Conservation (phyloP, 116 monocot genomes). For the Zostera marina region DNA sequence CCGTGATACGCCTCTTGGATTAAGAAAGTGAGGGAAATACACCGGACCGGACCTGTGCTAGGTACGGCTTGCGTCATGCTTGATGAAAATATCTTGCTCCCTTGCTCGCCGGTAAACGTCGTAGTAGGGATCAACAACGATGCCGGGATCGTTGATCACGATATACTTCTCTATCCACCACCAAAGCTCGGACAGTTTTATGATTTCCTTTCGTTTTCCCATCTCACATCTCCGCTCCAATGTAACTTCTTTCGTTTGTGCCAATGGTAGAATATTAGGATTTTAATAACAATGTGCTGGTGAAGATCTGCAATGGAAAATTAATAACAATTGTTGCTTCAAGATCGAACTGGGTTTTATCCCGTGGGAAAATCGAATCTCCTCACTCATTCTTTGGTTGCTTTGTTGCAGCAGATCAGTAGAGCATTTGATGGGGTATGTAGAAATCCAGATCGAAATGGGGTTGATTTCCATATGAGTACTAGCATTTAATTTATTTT, state of each 20-base stretch:
- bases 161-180: constrained; percentile 47
- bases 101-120: no score
- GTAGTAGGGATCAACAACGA: no score
- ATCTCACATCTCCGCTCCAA: constrained; percentile 61
- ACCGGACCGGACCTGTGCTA: no score
- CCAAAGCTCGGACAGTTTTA: constrained; percentile 89
- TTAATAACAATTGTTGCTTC: constrained; percentile 60
- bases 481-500: background rate
- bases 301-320: constrained; percentile 78
- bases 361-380: constrained; percentile 57
- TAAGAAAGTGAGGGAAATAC: no score
- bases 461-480: background rate
- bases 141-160: no score
- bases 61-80: no score
- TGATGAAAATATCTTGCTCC: no score
- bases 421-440: constrained; percentile 78
- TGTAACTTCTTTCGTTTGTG: constrained; percentile 16
- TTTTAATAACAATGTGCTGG: constrained; percentile 25
- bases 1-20: no score
- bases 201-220: constrained; percentile 85
- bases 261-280: no score
- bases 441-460: background rate
- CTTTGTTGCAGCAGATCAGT: constrained; percentile 64
- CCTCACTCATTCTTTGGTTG: constrained; percentile 53
- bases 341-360: constrained; percentile 59